Evolutionary conservation across 164 flowering plant genomes (phyloP).

Genomic region (Litsea cubeba): DNA sequence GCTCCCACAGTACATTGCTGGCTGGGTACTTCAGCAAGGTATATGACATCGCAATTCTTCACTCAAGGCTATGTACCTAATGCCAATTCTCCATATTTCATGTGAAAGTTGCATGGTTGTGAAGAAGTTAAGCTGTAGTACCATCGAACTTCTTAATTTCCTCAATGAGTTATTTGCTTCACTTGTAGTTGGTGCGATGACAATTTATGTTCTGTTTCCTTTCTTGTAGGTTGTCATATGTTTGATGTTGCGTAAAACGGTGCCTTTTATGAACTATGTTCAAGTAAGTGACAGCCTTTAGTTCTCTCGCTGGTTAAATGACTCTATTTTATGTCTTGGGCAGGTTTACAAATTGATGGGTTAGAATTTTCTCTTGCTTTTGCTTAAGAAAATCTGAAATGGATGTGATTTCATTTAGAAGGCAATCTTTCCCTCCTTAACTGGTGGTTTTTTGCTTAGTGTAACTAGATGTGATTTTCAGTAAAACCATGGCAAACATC

Average conservation of each 20-base stretch:
- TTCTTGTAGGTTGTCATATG: constrained; percentile 75
- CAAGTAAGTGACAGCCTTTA: constrained; percentile 48
- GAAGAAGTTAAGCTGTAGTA: background rate
- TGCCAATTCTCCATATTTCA: constrained; percentile 2
- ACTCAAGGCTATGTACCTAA: background rate
- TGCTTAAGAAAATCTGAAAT: no score
- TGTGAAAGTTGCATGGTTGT: background rate
- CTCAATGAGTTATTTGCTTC: background rate
- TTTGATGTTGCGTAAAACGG: constrained; percentile 74
- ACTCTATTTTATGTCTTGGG: no score
- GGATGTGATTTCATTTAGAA: no score
- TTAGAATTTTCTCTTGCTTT: no score
- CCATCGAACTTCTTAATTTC: background rate
- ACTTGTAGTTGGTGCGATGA: background rate
- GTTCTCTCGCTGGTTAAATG: background rate
- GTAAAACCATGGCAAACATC: no score
- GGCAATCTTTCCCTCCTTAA: no score
- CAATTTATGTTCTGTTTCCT: constrained; percentile 7
- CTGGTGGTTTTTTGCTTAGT: no score
- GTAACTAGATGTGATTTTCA: no score
- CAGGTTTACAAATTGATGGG: no score
- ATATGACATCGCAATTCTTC: constrained; percentile 1
- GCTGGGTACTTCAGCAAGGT: constrained; percentile 98
- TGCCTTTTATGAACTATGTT: constrained; percentile 66
- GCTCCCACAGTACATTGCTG: constrained; percentile 58